Evolutionary conservation across 2,329 filamentous ascomycete species (phyloP), one percentile per base, ranked within the genome.

Genomic region (Talaromyces sp.): DNA sequence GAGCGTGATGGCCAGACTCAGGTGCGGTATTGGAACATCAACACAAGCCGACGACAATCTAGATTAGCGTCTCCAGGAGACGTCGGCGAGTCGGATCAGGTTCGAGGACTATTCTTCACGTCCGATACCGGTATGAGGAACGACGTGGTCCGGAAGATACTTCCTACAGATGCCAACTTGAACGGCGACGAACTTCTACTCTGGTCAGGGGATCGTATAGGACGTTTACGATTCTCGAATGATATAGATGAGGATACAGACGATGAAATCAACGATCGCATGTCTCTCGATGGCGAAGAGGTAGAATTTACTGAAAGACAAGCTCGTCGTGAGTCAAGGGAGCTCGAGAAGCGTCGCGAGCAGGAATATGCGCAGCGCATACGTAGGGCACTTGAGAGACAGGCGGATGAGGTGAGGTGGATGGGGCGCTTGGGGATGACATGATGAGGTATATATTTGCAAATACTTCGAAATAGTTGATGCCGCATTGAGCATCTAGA

Each of bases 191-290:
- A 94, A 70, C 77, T 97, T 13, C 76, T 96, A 3, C 82, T 97
- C 56, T 97, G 93, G 93, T 97, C 93, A 0, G 93, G 92, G 19
- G 92, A 96, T 66, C 89, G 88, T 68, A 80, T 97, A 56, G 93
- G 92, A 0, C 81, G 95, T 65, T 76, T 96, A 22, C 83, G 80
- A 63, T 91, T 91, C 73, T 86, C 87, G 0, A 78, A 81, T 53
- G 68, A 71, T 77, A 53, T 61, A 3, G 72, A 72, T 43, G 74
- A 75, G 11, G 51, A 65, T n/a, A 68, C 65, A n/a, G 72, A 76
- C 34, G 75, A 76, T 10, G 77, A 79, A 60, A 72, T 76, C 34
- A 75, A 76, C 13, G 77, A 78, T 61, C 71, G 71, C 17, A 69
- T 63, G 61, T 63, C 60, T 10, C 29, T 45, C 6, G 54, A 58